A percentile compares a stretch with the other conserved stretches of the same genome.
Evolutionary conservation across 2,329 filamentous ascomycete genomes (phyloP).

Genomic region (Lachnellula suecica): DNA sequence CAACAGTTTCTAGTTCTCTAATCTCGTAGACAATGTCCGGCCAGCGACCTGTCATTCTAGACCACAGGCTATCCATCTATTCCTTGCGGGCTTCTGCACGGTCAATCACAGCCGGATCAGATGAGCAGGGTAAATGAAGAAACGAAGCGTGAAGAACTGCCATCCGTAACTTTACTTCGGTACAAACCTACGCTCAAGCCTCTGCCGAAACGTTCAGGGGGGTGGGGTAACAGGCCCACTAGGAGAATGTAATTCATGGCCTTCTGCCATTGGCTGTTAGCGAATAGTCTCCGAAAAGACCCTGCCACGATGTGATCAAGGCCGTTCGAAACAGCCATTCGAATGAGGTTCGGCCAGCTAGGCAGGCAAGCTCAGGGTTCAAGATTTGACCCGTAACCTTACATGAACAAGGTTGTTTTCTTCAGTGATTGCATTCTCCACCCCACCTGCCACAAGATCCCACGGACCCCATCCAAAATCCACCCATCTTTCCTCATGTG

Average conservation of each 20-base stretch:
- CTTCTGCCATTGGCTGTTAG: background rate
- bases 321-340: background rate
- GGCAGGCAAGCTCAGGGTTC: background rate
- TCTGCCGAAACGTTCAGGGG: background rate
- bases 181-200: constrained; percentile 14
- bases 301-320: background rate
- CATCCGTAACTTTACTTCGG: background rate
- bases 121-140: background rate
- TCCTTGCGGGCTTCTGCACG: background rate
- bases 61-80: background rate
- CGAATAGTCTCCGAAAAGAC: background rate
- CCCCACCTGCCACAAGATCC: background rate
- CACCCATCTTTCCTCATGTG: background rate
- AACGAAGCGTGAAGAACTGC: background rate
- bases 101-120: background rate
- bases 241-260: background rate
- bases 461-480: constrained; percentile 5
- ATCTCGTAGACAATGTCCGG: background rate
- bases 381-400: no score
- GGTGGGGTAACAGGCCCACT: background rate
- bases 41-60: background rate
- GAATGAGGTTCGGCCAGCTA: background rate
- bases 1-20: background rate
- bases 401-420: no score
- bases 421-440: no score